phyloP scores from a whole-genome alignment of 345 rosid species.

The Passiflora organensis region DNA sequence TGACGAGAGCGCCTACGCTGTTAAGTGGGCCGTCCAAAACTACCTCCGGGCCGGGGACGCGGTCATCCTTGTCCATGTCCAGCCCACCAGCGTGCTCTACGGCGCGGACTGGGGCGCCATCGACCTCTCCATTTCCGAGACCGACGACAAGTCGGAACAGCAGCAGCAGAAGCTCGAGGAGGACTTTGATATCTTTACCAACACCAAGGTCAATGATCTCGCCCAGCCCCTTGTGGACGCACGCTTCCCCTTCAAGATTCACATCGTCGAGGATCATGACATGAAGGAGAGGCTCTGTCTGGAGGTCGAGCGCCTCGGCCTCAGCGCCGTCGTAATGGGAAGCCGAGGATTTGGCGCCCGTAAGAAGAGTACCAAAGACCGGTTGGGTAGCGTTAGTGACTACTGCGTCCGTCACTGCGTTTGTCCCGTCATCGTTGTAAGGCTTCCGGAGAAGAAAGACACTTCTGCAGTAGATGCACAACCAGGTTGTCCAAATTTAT shows the following conservation, averaged over 20 bases:
- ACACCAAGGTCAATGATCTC: conserved; percentile 54
- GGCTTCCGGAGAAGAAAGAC: conserved; percentile 48
- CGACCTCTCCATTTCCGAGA: conserved; percentile 24
- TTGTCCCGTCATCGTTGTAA: conserved; percentile 79
- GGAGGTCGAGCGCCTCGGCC: conserved; percentile 77
- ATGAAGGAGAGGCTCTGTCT: conserved; percentile 86
- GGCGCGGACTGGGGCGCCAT: conserved; percentile 93
- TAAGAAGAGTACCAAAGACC: conserved; percentile 40
- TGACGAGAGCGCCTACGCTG: conserved; percentile 80
- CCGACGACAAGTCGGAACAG: conserved; percentile 26
- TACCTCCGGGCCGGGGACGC: conserved; percentile 80
- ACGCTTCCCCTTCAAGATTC: conserved; percentile 65
- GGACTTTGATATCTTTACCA: conserved; percentile 67
- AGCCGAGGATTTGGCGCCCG: conserved; percentile 78
- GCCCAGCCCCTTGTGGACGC: conserved; percentile 67
- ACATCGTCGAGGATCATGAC: conserved; percentile 79
- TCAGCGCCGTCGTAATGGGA: conserved; percentile 66
- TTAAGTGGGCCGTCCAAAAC: conserved; percentile 80
- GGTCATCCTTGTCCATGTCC: conserved; percentile 70
- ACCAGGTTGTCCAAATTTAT: too few species aligned
- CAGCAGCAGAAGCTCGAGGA: conserved; percentile 60
- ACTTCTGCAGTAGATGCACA: conserved; percentile 1
- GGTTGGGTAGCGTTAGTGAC: conserved; percentile 81
- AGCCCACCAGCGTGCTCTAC: conserved; percentile 67
- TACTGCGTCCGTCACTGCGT: conserved; percentile 83